A percentile compares a stretch with the other conserved stretches of the same genome.
These are phyloP conservation scores for Neopestalotiopsis sp. DNA, from an alignment of 2,329 filamentous ascomycete genomes.

Conservation along the genomic window DNA sequence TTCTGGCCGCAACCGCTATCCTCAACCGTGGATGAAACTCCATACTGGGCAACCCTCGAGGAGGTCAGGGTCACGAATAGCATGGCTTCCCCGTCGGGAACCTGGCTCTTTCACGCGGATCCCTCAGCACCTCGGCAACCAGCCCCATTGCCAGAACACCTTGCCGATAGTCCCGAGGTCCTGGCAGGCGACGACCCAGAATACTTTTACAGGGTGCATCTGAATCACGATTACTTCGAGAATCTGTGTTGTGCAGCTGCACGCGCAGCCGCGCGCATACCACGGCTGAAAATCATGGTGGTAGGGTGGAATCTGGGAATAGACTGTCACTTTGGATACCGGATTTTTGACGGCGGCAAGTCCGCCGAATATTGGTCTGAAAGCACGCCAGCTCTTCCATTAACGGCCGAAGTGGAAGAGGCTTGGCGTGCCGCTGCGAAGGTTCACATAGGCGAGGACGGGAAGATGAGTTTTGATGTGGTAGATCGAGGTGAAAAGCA, in stretches of 20 bases:
- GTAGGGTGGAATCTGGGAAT: not conserved
- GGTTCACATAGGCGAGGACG: not conserved
- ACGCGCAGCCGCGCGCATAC: not conserved
- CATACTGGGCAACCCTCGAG: not conserved
- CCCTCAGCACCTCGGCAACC: not conserved
- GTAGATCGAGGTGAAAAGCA: not conserved
- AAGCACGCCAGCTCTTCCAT: not conserved
- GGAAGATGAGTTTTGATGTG: not conserved
- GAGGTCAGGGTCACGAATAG: not conserved
- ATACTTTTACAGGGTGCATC: not conserved
- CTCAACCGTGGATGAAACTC: not conserved
- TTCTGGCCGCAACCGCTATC: not conserved
- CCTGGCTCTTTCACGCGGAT: not conserved
- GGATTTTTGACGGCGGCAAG: not conserved
- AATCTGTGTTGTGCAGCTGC: not conserved
- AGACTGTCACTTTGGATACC: not conserved
- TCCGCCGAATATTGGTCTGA: conserved; percentile 2
- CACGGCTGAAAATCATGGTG: not conserved
- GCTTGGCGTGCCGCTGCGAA: conserved; percentile 3
- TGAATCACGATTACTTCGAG: not conserved
- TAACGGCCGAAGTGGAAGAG: not conserved
- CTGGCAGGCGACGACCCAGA: not conserved
- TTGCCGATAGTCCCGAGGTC: not conserved
- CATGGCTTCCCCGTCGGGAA: not conserved
- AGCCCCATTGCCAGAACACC: not conserved